Percentiles rank a stretch among this genome's conserved stretches.
phyloP scores from a whole-genome alignment of 495 filamentous ascomycete species.

The Cercophora newfieldiana region DNA sequence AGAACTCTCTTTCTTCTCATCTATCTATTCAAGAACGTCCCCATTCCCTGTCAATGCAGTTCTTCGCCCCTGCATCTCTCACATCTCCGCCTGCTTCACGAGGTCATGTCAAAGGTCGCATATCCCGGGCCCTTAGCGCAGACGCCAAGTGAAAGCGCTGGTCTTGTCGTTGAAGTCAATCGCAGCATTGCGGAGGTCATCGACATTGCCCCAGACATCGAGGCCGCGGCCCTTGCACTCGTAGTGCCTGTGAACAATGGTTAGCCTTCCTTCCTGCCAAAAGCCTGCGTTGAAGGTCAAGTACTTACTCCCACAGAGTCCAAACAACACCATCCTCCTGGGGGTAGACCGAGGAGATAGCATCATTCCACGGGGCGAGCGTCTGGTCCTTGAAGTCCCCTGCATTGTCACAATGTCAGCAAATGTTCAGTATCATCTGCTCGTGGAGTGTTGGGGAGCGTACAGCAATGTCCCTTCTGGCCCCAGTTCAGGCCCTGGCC shows the following conservation, averaged over 20 bases:
- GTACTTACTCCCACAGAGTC: conserved; percentile 13
- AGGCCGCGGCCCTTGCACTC: conserved; percentile 9
- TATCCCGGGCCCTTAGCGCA: neutral
- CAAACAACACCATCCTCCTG: conserved; percentile 10
- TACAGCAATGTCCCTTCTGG: conserved; percentile 17
- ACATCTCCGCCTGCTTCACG: neutral
- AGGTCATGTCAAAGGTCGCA: no score
- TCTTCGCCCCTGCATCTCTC: neutral
- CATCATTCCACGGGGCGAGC: conserved; percentile 12
- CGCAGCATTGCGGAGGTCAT: neutral
- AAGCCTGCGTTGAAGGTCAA: neutral
- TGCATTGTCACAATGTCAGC: neutral
- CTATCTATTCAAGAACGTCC: no score
- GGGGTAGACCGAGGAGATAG: conserved; percentile 14
- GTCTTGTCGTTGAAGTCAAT: conserved; percentile 7
- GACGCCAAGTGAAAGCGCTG: conserved; percentile 12
- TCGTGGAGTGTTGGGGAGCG: neutral
- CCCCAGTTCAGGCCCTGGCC: conserved; percentile 15
- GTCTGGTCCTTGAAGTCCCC: conserved; percentile 14
- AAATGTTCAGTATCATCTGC: neutral
- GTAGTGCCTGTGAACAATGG: neutral
- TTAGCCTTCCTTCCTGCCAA: neutral
- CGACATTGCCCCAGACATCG: neutral
- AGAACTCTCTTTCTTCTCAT: no score
- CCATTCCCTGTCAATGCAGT: no score